Percentiles rank a stretch among this genome's conserved stretches.
Conservation (phyloP, 2,329 filamentous ascomycete genomes). For the Fusarium nematophilum region DNA sequence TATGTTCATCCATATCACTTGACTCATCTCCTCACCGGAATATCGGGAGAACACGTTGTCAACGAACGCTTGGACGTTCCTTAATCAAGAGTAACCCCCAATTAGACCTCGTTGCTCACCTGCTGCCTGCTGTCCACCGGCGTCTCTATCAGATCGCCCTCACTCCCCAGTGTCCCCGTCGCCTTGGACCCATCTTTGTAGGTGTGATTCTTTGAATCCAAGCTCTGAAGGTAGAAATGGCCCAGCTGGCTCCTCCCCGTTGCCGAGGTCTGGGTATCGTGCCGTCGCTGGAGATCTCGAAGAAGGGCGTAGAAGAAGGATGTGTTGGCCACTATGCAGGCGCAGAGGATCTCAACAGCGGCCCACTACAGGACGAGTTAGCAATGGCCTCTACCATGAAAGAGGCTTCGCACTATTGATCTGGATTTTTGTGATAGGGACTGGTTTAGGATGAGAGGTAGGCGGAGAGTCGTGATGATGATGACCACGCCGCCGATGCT, state of each 20-base stretch:
- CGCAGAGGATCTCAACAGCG: constrained; percentile 48
- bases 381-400: not conserved
- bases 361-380: constrained; percentile 40
- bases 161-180: no score
- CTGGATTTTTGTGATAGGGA: constrained; percentile 43
- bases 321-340: constrained; percentile 47
- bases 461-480: constrained; percentile 40
- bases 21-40: no score
- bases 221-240: constrained; percentile 30
- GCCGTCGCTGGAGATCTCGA: constrained; percentile 43
- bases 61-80: no score
- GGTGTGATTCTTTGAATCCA: no score
- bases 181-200: no score
- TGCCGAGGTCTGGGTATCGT: constrained; percentile 22
- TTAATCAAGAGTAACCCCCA: no score
- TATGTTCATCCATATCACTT: no score
- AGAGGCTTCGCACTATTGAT: constrained; percentile 36
- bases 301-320: constrained; percentile 46
- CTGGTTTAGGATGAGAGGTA: constrained; percentile 43
- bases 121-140: no score
- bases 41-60: no score
- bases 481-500: constrained; percentile 40
- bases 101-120: no score
- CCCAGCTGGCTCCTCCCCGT: not conserved
- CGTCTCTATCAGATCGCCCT: no score